phyloP scores from a whole-genome alignment of 2,329 filamentous ascomycete genomes.

The Thermoascus crustaceus region DNA sequence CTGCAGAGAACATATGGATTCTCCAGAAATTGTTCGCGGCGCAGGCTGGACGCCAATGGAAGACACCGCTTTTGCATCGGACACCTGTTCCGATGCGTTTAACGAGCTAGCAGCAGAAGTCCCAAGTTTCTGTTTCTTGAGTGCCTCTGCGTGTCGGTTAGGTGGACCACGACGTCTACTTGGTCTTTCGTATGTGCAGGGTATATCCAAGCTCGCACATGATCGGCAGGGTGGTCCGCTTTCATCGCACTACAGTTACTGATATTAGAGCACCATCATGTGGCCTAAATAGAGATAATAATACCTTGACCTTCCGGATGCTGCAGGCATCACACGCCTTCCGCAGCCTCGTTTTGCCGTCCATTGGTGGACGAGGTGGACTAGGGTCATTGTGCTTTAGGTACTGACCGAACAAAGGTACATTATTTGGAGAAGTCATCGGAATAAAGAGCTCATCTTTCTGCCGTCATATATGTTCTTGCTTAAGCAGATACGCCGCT shows the following conservation, averaged over 20 bases:
- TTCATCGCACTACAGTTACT: slow-evolving; percentile 50
- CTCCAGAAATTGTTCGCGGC: slow-evolving; percentile 41
- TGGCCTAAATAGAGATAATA: slow-evolving; percentile 8
- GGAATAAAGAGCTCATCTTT: slow-evolving; percentile 8
- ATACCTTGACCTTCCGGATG: slow-evolving; percentile 46
- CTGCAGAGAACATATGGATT: slow-evolving; percentile 37
- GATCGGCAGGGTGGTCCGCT: slow-evolving; percentile 58
- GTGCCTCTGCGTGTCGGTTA: slow-evolving; percentile 58
- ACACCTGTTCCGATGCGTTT: slow-evolving; percentile 33
- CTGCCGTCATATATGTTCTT: neutral
- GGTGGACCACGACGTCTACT: slow-evolving; percentile 57
- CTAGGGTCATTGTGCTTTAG: slow-evolving; percentile 9
- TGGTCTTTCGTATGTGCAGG: slow-evolving; percentile 58
- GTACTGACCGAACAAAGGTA: too few species aligned
- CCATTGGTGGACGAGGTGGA: slow-evolving; percentile 21
- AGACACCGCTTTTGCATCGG: slow-evolving; percentile 14
- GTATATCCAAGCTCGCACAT: slow-evolving; percentile 57
- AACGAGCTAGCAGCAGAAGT: slow-evolving; percentile 26
- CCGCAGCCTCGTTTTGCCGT: slow-evolving; percentile 35
- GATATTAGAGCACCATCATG: slow-evolving; percentile 4
- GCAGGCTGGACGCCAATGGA: slow-evolving; percentile 16
- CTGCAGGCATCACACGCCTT: slow-evolving; percentile 48
- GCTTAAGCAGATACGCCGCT: too few species aligned
- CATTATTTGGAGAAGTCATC: too few species aligned
- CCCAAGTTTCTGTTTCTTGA: slow-evolving; percentile 53